Evolutionary conservation across 2,329 filamentous ascomycete species (phyloP), one percentile per base, ranked within the genome.

Genomic region (Neofusicoccum umdonicola): DNA sequence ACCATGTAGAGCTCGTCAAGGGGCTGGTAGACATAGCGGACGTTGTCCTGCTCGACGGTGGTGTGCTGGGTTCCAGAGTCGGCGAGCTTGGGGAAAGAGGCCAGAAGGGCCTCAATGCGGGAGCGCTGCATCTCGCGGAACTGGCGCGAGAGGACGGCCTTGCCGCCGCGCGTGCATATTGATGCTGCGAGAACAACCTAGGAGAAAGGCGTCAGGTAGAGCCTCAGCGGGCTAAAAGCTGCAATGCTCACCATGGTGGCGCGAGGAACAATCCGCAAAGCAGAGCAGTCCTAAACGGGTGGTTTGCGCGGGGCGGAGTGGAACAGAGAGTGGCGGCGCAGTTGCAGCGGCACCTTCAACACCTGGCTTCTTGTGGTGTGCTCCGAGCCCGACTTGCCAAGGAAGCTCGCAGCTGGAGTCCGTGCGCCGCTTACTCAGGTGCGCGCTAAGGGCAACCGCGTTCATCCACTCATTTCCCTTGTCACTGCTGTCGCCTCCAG

Each of bases 1-100:
- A 99, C 94, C 88, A 99, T 98, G 86, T 99, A 99, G 69, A 99
- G 89, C 83, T 99, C 96, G 81, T 99, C 96, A 69, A 99, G 86
- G 66, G 95, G 96, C 79, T 99, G 95, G 84, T 99, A 99, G 66
- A 99, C 95, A 77, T 97, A 99, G 82, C 95, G 94, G 75, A 99
- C 95, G 83, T 97, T 98, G 83, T 99, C 96, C 81, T 98, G 93
- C 81, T 99, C 95, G 73, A 98, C 93, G 5, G 92, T 99, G 34
- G 95, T 99, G 80, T 99, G 95, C 80, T 99, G 95, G 61, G 93
- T 97, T 67, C 93, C 91, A 68, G 91, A 93, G 79, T 97, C 93
- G 74, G 95, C 93, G 65, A 98, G 90, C 82, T 99, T 99, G 64
- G 95, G 96, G 77, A 99, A 97, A 9, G 94, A 96, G 69, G 96